phyloP scores from a whole-genome alignment of 2,329 filamentous ascomycete genomes.

The Aspergillus terreus region DNA sequence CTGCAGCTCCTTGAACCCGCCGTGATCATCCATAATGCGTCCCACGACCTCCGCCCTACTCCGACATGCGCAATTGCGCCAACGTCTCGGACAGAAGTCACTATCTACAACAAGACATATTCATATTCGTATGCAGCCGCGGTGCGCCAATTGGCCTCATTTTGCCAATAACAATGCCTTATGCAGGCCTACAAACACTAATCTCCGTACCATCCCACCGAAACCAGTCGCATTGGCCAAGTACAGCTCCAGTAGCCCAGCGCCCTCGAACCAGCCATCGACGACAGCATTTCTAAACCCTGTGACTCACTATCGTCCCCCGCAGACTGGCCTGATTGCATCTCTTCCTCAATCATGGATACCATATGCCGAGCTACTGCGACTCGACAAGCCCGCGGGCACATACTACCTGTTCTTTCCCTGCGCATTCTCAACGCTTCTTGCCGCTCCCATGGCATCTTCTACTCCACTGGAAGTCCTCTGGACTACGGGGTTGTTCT shows the following conservation, averaged over 20 bases:
- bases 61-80: background rate
- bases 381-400: slow-evolving; percentile 50
- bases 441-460: slow-evolving; percentile 38
- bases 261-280: background rate
- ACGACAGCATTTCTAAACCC: slow-evolving; percentile 11
- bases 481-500: slow-evolving; percentile 38
- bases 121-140: background rate
- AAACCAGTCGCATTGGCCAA: background rate
- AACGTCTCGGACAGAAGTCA: background rate
- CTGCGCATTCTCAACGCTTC: slow-evolving; percentile 47
- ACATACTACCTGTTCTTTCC: slow-evolving; percentile 54
- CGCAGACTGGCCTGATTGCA: slow-evolving; percentile 44
- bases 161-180: background rate
- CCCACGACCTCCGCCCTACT: background rate
- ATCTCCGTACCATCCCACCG: background rate
- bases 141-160: background rate
- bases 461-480: slow-evolving; percentile 32
- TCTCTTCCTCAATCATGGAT: slow-evolving; percentile 49
- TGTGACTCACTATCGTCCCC: slow-evolving; percentile 40
- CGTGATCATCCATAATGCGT: background rate
- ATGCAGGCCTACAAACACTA: background rate
- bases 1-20: background rate
- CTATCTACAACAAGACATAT: background rate
- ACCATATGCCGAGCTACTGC: slow-evolving; percentile 53
- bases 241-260: background rate